phyloP scores from a whole-genome alignment of 1,284 basidiomycete genomes.

The Austropuccinia psidii region DNA sequence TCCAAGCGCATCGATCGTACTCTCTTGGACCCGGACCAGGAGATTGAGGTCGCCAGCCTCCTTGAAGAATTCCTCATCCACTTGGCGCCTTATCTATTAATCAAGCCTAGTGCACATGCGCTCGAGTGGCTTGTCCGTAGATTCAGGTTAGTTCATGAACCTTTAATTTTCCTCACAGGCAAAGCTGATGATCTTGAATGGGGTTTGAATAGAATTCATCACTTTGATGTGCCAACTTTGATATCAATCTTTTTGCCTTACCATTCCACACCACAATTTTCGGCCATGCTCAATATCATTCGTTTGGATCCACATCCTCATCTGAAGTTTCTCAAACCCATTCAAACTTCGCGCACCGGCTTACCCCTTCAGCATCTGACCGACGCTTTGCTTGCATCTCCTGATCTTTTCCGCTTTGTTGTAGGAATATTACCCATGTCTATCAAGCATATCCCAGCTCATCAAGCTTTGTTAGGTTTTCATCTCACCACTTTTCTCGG shows the following conservation, averaged over 20 bases:
- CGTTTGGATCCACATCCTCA: conserved; percentile 52
- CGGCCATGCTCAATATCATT: conserved; percentile 81
- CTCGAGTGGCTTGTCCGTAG: conserved; percentile 92
- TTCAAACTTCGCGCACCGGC: conserved; percentile 64
- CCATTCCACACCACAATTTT: conserved; percentile 88
- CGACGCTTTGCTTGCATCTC: conserved; percentile 64
- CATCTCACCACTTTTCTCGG: conserved; percentile 59
- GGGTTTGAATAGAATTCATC: conserved; percentile 62
- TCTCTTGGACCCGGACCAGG: conserved; percentile 62
- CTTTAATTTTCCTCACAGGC: not conserved
- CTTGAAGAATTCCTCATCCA: conserved; percentile 62
- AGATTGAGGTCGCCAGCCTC: conserved; percentile 56
- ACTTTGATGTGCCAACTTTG: conserved; percentile 78
- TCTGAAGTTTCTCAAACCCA: conserved; percentile 54
- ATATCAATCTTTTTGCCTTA: conserved; percentile 84
- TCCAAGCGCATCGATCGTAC: conserved; percentile 72
- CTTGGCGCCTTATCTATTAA: conserved; percentile 72
- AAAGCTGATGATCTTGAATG: not conserved
- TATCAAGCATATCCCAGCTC: conserved; percentile 54
- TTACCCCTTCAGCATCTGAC: conserved; percentile 63
- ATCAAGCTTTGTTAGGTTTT: conserved; percentile 73
- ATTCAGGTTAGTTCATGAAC: conserved; percentile 62
- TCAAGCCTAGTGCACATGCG: conserved; percentile 73
- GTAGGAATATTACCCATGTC: conserved; percentile 59
- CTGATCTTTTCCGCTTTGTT: conserved; percentile 59